A percentile compares a stretch with the other conserved stretches of the same genome.
phyloP scores from a whole-genome alignment of 2,329 filamentous ascomycete species.

The Raffaelea deltoideospora region DNA sequence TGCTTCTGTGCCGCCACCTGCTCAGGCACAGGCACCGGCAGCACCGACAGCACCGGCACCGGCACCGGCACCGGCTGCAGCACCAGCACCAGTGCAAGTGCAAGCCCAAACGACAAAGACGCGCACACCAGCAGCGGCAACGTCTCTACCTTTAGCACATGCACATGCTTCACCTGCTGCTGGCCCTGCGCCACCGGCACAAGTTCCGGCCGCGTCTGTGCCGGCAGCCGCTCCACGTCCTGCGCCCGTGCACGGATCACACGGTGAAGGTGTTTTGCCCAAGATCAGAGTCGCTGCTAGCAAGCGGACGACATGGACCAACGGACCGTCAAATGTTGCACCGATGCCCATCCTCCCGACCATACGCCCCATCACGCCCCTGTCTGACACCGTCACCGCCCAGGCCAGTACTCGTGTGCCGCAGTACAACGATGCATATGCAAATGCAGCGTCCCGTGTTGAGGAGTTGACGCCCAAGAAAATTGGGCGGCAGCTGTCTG shows the following conservation, averaged over 20 bases:
- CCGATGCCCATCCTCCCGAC: slow-evolving; percentile 95
- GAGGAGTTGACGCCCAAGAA: slow-evolving; percentile 69
- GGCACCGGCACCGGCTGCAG: neutral
- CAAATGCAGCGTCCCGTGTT: slow-evolving; percentile 23
- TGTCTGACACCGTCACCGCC: slow-evolving; percentile 85
- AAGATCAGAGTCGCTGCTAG: slow-evolving; percentile 38
- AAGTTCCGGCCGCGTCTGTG: no score
- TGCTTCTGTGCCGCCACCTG: neutral
- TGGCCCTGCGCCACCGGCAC: no score
- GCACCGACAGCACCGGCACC: neutral
- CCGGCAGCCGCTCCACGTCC: slow-evolving; percentile 24
- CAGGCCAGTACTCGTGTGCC: slow-evolving; percentile 58
- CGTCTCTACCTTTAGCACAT: no score
- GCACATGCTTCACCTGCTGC: no score
- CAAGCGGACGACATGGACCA: slow-evolving; percentile 91
- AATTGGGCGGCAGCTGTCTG: slow-evolving; percentile 84
- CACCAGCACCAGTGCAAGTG: neutral
- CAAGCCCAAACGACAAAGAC: neutral
- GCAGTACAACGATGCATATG: slow-evolving; percentile 34
- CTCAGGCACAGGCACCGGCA: neutral
- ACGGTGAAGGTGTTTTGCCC: slow-evolving; percentile 23
- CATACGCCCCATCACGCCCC: slow-evolving; percentile 84
- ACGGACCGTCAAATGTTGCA: slow-evolving; percentile 62
- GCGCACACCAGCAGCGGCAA: neutral
- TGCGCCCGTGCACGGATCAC: slow-evolving; percentile 21